Base-by-base conservation (phyloP, 768 basidiomycete genomes). In the Collybia mongolica region DNA sequence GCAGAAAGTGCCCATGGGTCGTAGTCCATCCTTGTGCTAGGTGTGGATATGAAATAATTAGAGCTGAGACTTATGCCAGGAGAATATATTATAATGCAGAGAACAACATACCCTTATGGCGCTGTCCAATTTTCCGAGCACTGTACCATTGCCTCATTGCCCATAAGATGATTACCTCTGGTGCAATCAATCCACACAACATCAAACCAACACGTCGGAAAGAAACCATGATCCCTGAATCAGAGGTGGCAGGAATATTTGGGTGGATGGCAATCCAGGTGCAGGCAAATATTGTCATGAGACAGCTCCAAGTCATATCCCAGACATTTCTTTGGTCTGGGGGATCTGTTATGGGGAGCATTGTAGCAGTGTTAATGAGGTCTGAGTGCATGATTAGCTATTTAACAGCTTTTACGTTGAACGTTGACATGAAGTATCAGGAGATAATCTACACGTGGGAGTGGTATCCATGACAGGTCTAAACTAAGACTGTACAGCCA, bases 1-100 rank as follows among this genome's bases (percentile, higher is more conserved):
- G 35, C 20, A 46, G 20, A 17, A 46, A 46, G 37, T 36, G 36
- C 20, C 44, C 35, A 23, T 46, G 44, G 29, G 44, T 46, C 14
- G 32, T 46, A 18, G 44, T 46, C 44, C 44, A 46, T 46, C 44
- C 44, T 12, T 19, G 44, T 32, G 26, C 44, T 44, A 19, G 18
- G 20, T 35, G 36, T 29, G 28, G n/a, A n/a, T n/a, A n/a, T n/a
- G n/a, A n/a, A n/a, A n/a, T n/a, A n/a, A n/a, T n/a, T n/a, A n/a
- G n/a, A n/a, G n/a, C n/a, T n/a, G n/a, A n/a, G n/a, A n/a, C n/a
- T n/a, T 32, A 44, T 22, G 36, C 28, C 44, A 44, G 44, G n/a
- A n/a, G 28, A 44, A 44, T 35, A 44, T n/a, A 35, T 15, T 44
- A 14, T 28, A 29, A n/a, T 32, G 44, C 18, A 32, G 43, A 44